Conservation (phyloP, 2,329 filamentous ascomycete genomes). For the Ophiostoma ips region DNA sequence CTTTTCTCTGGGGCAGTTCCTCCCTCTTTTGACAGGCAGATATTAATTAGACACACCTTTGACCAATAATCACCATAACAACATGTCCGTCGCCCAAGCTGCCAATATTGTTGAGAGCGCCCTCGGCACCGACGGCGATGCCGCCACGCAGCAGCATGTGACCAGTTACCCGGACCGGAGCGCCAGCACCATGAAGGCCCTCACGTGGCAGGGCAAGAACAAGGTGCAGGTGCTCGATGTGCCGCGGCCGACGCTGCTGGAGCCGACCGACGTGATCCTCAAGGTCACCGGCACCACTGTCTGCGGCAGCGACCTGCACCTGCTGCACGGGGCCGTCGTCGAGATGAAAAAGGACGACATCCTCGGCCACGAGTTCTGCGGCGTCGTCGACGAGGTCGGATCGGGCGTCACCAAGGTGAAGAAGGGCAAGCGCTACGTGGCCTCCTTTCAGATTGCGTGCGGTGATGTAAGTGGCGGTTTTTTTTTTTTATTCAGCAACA, state of each 20-base stretch:
- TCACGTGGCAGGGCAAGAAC: slow-evolving; percentile 74
- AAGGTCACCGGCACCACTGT: slow-evolving; percentile 55
- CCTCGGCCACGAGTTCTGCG: slow-evolving; percentile 49
- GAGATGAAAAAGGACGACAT: slow-evolving; percentile 52
- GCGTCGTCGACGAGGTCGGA: slow-evolving; percentile 42
- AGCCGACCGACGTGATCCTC: slow-evolving; percentile 64
- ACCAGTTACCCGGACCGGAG: slow-evolving; percentile 41
- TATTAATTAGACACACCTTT: no score
- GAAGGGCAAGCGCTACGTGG: slow-evolving; percentile 59
- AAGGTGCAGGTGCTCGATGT: slow-evolving; percentile 58
- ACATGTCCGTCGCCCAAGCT: neutral
- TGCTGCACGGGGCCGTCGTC: slow-evolving; percentile 41
- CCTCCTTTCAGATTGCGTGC: slow-evolving; percentile 73
- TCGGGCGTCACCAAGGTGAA: slow-evolving; percentile 37
- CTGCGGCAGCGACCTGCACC: slow-evolving; percentile 44
- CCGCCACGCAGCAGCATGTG: slow-evolving; percentile 53
- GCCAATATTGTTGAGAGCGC: neutral
- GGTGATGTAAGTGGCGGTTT: slow-evolving; percentile 23
- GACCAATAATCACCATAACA: neutral
- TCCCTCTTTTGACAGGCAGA: no score
- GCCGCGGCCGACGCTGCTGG: slow-evolving; percentile 57
- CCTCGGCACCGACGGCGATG: slow-evolving; percentile 1
- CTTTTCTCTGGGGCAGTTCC: no score
- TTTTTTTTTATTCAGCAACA: neutral
- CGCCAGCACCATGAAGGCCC: slow-evolving; percentile 59